A percentile compares a stretch with the other conserved stretches of the same genome.
Evolutionary conservation across 1,284 basidiomycete species (phyloP).

Genomic region (Cystobasidium pallidum): DNA sequence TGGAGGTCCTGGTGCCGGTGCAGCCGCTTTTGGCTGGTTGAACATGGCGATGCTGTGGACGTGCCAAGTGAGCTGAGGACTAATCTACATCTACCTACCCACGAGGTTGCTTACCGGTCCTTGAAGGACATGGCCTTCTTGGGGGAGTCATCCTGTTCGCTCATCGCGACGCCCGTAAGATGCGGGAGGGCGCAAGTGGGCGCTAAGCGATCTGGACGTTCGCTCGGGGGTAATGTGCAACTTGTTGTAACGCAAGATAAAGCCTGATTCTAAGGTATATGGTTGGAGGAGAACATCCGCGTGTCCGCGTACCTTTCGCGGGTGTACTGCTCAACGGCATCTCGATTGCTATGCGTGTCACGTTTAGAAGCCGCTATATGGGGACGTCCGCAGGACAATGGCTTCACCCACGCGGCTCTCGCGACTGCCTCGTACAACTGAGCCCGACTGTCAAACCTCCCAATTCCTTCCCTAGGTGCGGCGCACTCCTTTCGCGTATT

Average conservation of each 20-base stretch:
- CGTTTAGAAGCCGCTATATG: no score
- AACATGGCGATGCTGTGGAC: conserved; percentile 42
- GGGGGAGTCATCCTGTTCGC: conserved; percentile 25
- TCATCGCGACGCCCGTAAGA: conserved; percentile 38
- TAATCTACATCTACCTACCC: no score
- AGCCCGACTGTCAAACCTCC: no score
- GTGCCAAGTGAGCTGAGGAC: neutral
- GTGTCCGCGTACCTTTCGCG: no score
- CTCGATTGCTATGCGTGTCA: no score
- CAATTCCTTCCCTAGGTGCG: no score
- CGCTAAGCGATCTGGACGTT: neutral
- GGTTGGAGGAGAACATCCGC: no score
- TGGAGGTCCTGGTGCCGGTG: conserved; percentile 32
- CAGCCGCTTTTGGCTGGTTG: conserved; percentile 42
- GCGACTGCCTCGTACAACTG: no score
- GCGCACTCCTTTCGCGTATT: neutral
- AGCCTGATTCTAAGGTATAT: no score
- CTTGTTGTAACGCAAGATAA: neutral
- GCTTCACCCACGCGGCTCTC: no score
- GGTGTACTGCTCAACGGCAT: no score
- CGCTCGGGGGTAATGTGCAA: neutral
- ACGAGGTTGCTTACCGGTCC: conserved; percentile 26
- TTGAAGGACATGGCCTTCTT: conserved; percentile 40
- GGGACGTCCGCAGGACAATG: no score
- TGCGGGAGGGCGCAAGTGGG: conserved; percentile 8